A percentile compares a stretch with the other conserved stretches of the same genome.
phyloP scores from a whole-genome alignment of 164 flowering plant genomes.

The Umbilicus rupestris region DNA sequence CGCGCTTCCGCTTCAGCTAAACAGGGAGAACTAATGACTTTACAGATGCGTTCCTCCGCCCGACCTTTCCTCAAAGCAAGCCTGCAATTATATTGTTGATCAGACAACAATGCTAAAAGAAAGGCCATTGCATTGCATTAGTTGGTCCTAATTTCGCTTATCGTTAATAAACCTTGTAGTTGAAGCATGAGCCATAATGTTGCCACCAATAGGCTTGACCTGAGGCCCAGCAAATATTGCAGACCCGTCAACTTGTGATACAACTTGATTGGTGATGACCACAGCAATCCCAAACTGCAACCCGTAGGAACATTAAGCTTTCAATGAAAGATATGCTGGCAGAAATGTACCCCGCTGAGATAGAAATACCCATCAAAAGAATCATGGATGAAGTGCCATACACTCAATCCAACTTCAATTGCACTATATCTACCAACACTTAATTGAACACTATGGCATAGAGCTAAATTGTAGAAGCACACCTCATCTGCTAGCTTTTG shows the following conservation, averaged over 20 bases:
- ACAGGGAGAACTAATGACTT: conserved; percentile 94
- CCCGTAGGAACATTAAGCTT: not conserved
- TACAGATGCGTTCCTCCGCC: conserved; percentile 90
- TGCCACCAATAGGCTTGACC: conserved; percentile 92
- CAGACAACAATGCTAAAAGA: not conserved
- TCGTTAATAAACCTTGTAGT: conserved; percentile 66
- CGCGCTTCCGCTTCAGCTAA: conserved; percentile 95
- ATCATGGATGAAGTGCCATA: not conserved
- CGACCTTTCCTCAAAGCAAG: conserved; percentile 86
- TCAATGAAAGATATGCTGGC: not conserved
- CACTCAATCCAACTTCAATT: not conserved
- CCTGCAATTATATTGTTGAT: conserved; percentile 24
- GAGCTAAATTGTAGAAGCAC: not conserved
- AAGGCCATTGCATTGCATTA: not conserved
- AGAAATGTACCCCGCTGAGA: not conserved
- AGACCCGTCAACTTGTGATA: conserved; percentile 95
- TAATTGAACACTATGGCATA: not conserved
- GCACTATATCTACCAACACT: not conserved
- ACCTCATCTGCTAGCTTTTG: conserved; percentile 98
- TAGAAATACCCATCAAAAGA: not conserved
- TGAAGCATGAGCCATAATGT: conserved; percentile 97
- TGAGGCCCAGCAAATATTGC: conserved; percentile 94
- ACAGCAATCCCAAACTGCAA: conserved; percentile 90
- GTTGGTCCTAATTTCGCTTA: not conserved
- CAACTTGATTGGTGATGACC: conserved; percentile 97